Evolutionary conservation across 805 yeast genomes (phyloP).

Genomic region (Wickerhamiella slavikovae): DNA sequence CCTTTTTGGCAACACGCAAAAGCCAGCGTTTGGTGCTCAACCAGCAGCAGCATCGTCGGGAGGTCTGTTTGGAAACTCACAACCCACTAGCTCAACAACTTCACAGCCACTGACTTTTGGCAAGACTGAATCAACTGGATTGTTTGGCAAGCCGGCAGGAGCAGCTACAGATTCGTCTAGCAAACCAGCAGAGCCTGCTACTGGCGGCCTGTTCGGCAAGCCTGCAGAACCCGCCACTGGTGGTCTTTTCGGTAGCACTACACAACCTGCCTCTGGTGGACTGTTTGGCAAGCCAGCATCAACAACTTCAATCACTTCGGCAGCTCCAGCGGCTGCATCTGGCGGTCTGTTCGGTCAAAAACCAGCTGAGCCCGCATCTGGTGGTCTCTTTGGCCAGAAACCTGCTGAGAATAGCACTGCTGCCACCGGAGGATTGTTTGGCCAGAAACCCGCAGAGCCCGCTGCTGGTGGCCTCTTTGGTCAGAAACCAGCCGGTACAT

Average conservation of each 20-base stretch:
- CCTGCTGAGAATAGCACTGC: neutral
- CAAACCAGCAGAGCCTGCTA: neutral
- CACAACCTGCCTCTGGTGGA: too few species aligned
- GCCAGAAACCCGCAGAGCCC: neutral
- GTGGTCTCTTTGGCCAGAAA: neutral
- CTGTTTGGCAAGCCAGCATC: too few species aligned
- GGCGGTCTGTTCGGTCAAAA: too few species aligned
- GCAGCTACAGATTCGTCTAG: neutral
- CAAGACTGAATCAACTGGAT: too few species aligned
- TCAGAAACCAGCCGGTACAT: neutral
- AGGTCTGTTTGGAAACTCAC: constrained; percentile 1
- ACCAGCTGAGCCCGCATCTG: too few species aligned
- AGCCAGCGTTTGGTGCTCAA: neutral
- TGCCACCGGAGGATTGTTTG: neutral
- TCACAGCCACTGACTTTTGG: too few species aligned
- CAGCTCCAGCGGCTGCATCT: too few species aligned
- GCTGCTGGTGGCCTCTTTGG: neutral
- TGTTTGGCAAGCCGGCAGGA: neutral
- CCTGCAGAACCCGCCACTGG: too few species aligned
- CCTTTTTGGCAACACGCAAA: too few species aligned
- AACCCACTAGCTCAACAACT: neutral
- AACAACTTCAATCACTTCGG: too few species aligned
- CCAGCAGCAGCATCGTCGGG: neutral
- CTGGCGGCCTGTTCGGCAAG: neutral
- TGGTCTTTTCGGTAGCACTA: too few species aligned